Evolutionary conservation across 139 green algal genomes (phyloP).

Genomic region (Pycnococcus provasolii): DNA sequence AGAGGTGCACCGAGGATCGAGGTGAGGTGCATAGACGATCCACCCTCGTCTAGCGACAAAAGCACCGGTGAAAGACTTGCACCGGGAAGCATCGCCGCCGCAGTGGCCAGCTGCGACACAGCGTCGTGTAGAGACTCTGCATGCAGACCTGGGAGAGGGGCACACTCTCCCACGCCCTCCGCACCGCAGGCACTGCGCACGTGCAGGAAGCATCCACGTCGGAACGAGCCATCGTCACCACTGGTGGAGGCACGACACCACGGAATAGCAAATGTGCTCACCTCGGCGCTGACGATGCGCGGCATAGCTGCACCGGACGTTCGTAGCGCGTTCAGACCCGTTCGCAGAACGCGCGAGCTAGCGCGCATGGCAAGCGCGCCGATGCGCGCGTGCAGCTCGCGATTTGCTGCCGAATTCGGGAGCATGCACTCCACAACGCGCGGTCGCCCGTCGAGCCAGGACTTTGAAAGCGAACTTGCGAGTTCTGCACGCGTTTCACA

Average conservation of each 20-base stretch:
- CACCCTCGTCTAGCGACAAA: conserved; percentile 29
- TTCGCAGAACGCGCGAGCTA: neutral
- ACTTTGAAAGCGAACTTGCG: conserved; percentile 45
- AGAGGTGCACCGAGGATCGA: conserved; percentile 23
- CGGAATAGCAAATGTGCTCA: neutral
- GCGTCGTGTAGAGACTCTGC: conserved; percentile 50
- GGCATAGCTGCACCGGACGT: neutral
- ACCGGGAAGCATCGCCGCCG: neutral
- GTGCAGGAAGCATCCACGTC: conserved; percentile 5
- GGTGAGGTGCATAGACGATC: conserved; percentile 48
- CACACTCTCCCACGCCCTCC: conserved; percentile 55
- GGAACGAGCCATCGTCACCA: conserved; percentile 1
- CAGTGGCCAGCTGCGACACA: conserved; percentile 44
- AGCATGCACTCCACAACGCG: conserved; percentile 70
- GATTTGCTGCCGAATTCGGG: conserved; percentile 58
- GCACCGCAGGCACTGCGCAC: conserved; percentile 6
- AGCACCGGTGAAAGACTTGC: neutral
- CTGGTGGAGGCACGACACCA: neutral
- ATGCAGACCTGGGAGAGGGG: conserved; percentile 79
- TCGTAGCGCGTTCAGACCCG: neutral
- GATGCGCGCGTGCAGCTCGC: neutral
- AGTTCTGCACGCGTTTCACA: conserved; percentile 15
- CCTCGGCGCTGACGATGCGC: neutral
- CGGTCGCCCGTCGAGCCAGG: conserved; percentile 67
- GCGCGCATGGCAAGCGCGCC: neutral